Evolutionary conservation across 2,329 filamentous ascomycete genomes (phyloP).

Genomic region (Aspergillus fijiensis): DNA sequence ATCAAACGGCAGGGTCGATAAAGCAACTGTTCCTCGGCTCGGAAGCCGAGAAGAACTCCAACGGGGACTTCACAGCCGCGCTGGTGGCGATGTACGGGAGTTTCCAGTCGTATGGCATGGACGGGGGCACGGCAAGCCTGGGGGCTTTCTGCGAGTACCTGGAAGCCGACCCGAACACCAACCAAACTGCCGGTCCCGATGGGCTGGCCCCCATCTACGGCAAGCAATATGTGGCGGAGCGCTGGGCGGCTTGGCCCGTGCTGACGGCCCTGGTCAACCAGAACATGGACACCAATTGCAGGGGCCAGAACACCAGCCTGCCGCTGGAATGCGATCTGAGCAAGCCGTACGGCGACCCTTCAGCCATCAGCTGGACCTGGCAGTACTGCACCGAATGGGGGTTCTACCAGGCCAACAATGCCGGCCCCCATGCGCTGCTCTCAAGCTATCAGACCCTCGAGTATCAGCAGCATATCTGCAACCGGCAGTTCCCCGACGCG

Average conservation of each 20-base stretch:
- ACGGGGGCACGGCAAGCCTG: slow-evolving; percentile 36
- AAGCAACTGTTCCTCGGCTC: slow-evolving; percentile 52
- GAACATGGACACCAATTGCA: slow-evolving; percentile 44
- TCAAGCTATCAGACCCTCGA: slow-evolving; percentile 49
- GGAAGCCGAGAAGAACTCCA: slow-evolving; percentile 47
- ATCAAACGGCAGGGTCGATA: slow-evolving; percentile 38
- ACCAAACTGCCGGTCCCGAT: slow-evolving; percentile 36
- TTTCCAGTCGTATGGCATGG: slow-evolving; percentile 48
- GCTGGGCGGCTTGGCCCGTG: slow-evolving; percentile 44
- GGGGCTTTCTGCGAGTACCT: slow-evolving; percentile 49
- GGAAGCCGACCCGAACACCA: slow-evolving; percentile 43
- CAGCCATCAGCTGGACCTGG: slow-evolving; percentile 50
- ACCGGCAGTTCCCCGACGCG: slow-evolving; percentile 50
- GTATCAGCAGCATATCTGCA: slow-evolving; percentile 48
- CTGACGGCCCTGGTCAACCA: slow-evolving; percentile 41
- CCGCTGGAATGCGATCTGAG: slow-evolving; percentile 42
- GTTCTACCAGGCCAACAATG: slow-evolving; percentile 51
- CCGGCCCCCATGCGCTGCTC: slow-evolving; percentile 48
- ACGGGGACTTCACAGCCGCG: slow-evolving; percentile 50
- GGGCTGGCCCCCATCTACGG: slow-evolving; percentile 46
- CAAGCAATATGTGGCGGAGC: slow-evolving; percentile 41
- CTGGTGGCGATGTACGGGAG: slow-evolving; percentile 41
- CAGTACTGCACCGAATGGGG: slow-evolving; percentile 57
- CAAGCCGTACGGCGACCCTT: slow-evolving; percentile 33
- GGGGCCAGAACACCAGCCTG: slow-evolving; percentile 23